A percentile compares a stretch with the other conserved stretches of the same genome.
Conservation (phyloP, 2,329 filamentous ascomycete species). For the Ophiocordyceps unilateralis region DNA sequence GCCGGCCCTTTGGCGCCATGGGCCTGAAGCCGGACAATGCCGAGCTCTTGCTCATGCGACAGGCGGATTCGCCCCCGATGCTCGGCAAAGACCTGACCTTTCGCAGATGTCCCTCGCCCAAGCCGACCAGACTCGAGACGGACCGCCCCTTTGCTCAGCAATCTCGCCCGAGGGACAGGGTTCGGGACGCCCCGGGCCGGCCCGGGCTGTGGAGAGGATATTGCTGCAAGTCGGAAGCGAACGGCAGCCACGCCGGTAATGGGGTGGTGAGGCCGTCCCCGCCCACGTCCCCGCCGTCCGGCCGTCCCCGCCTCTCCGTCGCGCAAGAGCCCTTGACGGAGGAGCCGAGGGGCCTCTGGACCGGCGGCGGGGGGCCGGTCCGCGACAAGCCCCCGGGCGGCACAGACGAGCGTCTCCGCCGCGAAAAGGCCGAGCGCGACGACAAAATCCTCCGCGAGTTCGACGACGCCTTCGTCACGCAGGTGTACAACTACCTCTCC, state of each 20-base stretch:
- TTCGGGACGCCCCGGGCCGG: constrained; percentile 37
- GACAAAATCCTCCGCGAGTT: constrained; percentile 50
- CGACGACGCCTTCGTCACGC: constrained; percentile 70
- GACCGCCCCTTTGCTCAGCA: constrained; percentile 50
- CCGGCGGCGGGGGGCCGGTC: constrained; percentile 23
- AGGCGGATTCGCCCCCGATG: constrained; percentile 63
- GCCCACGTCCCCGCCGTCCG: constrained; percentile 12
- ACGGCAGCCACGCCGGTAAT: no score
- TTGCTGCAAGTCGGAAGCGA: constrained; percentile 30
- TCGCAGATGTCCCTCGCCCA: constrained; percentile 66
- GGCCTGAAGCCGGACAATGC: constrained; percentile 20
- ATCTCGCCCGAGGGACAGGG: constrained; percentile 25
- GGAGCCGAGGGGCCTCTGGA: constrained; percentile 3
- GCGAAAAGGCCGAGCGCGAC: constrained; percentile 33
- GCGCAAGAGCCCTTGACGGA: no score
- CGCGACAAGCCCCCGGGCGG: constrained; percentile 27
- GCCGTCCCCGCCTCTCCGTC: constrained; percentile 20
- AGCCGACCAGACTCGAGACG: constrained; percentile 68
- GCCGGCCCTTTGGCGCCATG: constrained; percentile 25
- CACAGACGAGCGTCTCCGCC: constrained; percentile 30
- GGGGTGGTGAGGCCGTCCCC: no score
- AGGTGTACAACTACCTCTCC: constrained; percentile 94
- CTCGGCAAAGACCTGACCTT: constrained; percentile 68
- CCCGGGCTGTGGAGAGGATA: constrained; percentile 65
- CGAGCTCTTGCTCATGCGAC: constrained; percentile 27